Conservation (phyloP, 1,284 basidiomycete genomes). For the Microbotryum silenes-acaulis region DNA sequence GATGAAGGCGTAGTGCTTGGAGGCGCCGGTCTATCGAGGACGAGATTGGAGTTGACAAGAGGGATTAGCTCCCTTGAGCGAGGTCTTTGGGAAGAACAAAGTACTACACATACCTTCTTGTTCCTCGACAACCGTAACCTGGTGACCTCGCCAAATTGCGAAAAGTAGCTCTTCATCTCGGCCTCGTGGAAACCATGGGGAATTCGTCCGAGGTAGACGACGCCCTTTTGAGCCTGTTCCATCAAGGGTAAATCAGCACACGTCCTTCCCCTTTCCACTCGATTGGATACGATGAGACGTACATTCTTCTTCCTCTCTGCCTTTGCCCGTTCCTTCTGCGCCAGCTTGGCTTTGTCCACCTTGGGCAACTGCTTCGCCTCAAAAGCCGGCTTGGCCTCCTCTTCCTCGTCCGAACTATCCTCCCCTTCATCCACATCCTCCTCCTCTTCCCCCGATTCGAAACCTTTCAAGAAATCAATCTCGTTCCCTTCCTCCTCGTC, state of each 20-base stretch:
- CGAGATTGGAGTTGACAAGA: not conserved
- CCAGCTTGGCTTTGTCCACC: conserved; percentile 62
- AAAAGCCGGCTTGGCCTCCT: conserved; percentile 48
- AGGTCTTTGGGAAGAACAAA: not conserved
- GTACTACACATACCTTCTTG: conserved; percentile 58
- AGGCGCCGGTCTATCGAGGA: conserved; percentile 67
- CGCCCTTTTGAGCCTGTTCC: conserved; percentile 56
- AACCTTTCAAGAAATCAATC: conserved; percentile 36
- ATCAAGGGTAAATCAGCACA: no score
- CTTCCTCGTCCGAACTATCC: conserved; percentile 74
- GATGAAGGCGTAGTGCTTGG: conserved; percentile 95
- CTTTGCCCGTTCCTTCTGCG: conserved; percentile 61
- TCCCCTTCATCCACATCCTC: conserved; percentile 49
- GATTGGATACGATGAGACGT: conserved; percentile 38
- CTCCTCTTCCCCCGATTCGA: conserved; percentile 8
- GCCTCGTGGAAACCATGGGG: conserved; percentile 97
- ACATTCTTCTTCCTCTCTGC: conserved; percentile 67
- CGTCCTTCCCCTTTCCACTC: no score
- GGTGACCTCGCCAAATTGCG: conserved; percentile 87
- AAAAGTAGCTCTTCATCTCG: conserved; percentile 84
- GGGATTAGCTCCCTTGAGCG: not conserved
- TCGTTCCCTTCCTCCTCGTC: conserved; percentile 31
- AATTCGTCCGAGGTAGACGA: conserved; percentile 80
- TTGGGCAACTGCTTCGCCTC: conserved; percentile 67
- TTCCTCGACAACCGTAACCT: conserved; percentile 86